Conservation (phyloP, 192 early-diverging fungal species). For the Spizellomyces punctatus region DNA sequence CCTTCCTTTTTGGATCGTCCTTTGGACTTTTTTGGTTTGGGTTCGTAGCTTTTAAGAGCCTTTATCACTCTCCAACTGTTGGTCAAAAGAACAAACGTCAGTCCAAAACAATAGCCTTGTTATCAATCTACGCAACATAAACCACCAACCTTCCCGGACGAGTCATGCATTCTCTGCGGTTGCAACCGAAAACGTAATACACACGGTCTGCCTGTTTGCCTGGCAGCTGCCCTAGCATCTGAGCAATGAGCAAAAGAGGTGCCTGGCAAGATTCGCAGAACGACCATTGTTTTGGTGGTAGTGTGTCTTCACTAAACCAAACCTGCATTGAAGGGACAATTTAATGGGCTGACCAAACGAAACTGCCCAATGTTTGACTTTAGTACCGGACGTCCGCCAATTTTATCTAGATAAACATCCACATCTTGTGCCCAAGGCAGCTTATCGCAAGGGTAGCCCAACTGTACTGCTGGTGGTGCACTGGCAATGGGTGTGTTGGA, state of each 20-base stretch:
- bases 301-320: constrained; percentile 15
- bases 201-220: constrained; percentile 70
- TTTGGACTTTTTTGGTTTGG: constrained; percentile 18
- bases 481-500: too few relatives aligned
- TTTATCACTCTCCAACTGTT: constrained; percentile 29
- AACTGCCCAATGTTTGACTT: neutral
- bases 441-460: constrained; percentile 34
- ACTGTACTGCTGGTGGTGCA: neutral
- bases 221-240: constrained; percentile 72
- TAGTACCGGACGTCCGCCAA: constrained; percentile 66
- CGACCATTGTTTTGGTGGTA: constrained; percentile 23
- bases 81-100: too few relatives aligned
- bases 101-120: too few relatives aligned
- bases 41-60: constrained; percentile 7
- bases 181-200: constrained; percentile 82
- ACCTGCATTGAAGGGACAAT: constrained; percentile 9
- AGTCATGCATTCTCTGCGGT: constrained; percentile 69
- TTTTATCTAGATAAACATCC: constrained; percentile 66
- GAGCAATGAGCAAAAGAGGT: constrained; percentile 69
- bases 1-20: constrained; percentile 6
- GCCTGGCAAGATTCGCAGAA: constrained; percentile 60
- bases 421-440: constrained; percentile 38
- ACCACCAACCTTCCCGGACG: too few relatives aligned
- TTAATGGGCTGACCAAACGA: too few relatives aligned
- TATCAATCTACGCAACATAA: too few relatives aligned